Conservation (phyloP, 2,329 filamentous ascomycete genomes). For the Trichophyton rubrum region DNA sequence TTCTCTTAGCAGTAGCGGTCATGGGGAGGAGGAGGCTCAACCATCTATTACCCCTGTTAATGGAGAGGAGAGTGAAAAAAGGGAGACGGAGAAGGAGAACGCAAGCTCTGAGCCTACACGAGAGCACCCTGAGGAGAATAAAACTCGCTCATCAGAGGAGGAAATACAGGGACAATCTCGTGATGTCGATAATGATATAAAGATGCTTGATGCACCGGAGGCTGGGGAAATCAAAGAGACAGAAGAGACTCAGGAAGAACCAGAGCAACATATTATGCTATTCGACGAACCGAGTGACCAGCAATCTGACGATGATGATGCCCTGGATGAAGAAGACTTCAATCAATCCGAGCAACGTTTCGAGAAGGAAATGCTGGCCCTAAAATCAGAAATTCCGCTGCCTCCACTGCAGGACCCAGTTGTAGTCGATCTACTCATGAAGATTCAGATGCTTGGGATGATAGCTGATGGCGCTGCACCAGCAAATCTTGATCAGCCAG, state of each 20-base stretch:
- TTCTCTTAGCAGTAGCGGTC: neutral
- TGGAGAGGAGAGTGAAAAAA: neutral
- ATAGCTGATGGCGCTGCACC: slow-evolving; percentile 25
- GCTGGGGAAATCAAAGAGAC: slow-evolving; percentile 4
- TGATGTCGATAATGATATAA: neutral
- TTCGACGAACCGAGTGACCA: slow-evolving; percentile 31
- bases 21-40: neutral
- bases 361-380: slow-evolving; percentile 32
- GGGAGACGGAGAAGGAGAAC: neutral
- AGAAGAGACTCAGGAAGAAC: slow-evolving; percentile 11
- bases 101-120: neutral
- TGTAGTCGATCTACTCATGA: slow-evolving; percentile 31
- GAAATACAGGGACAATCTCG: neutral
- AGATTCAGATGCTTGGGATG: slow-evolving; percentile 34
- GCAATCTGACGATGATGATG: slow-evolving; percentile 33
- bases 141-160: neutral
- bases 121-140: neutral
- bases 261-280: slow-evolving; percentile 15
- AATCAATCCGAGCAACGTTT: slow-evolving; percentile 34
- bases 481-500: slow-evolving; percentile 19
- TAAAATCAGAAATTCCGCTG: slow-evolving; percentile 32
- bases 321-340: slow-evolving; percentile 38
- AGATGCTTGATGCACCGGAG: neutral
- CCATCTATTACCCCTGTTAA: neutral
- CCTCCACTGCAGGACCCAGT: slow-evolving; percentile 31